Evolutionary conservation across 306 rosid genomes (phyloP), one percentile per base, ranked within the genome.

Genomic region (Acacia acuminata): DNA sequence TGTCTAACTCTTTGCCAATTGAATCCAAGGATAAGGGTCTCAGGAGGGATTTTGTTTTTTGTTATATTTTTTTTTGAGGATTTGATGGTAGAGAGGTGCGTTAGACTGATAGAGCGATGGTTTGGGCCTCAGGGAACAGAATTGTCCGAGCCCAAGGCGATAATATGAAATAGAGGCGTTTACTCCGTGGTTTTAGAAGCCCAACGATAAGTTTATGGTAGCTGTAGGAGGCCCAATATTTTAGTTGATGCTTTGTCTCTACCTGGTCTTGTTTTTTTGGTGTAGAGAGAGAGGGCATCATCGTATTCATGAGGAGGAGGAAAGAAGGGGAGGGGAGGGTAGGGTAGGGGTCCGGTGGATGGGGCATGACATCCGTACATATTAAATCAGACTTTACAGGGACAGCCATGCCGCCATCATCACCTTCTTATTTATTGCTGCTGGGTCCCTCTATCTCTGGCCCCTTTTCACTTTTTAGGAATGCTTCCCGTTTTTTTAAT

Each of bases 401-500:
- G 75, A 43, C 75, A 70, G 8, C 75, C 53, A 43, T 70, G 75
- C 76, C 76, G 15, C 50, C 40, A 24, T 14, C 76, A 44, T 25
- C 58, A 13, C 32, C 15, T 25, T 45, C 45, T 71, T 72, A 15
- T 72, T 47, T 25, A 15, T 72, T 8, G 4, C 11, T 8, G 22
- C 14, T 45, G 77, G 63, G 64, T 73, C 64, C 77, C 64, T 19
- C 16, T 20, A 7, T 55, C 61, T 20, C 61, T 48, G 14, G 7
- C 1, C 63, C 25, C 32, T 47, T 47, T 67, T 36, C 2, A 8
- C 7, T 20, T 58, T 20, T 22, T 43, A 10, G n/a, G 0, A 40
- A 69, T 42, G 38, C 38, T 24, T 2, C 6, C 15, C 30, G 30
- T 43, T 36, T 22, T 22, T 22, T 25, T 16, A 16, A 16, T 51